A percentile compares a stretch with the other conserved stretches of the same genome.
Evolutionary conservation across 371 early-diverging fungal species (phyloP).

Genomic region (Haplosporangium sp.): DNA sequence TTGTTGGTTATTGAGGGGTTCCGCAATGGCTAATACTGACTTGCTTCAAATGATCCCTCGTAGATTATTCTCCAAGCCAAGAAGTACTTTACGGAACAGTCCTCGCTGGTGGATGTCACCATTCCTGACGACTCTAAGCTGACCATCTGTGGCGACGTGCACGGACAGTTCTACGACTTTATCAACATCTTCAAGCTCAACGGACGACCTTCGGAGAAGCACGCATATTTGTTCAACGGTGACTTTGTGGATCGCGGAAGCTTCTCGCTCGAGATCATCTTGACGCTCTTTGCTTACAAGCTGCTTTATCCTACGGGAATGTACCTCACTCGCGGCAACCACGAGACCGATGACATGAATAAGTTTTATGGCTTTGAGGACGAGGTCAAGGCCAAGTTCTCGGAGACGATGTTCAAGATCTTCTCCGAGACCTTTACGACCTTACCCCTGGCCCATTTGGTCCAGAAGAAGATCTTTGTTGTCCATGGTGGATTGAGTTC

Average conservation of each 20-base stretch:
- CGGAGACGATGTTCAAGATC: conserved; percentile 87
- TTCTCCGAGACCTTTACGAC: conserved; percentile 96
- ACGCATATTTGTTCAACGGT: conserved; percentile 95
- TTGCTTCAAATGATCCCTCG: not conserved
- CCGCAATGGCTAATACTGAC: not conserved
- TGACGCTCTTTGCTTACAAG: conserved; percentile 94
- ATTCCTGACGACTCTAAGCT: conserved; percentile 80
- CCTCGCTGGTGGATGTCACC: conserved; percentile 86
- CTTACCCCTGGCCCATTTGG: conserved; percentile 93
- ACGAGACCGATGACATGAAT: conserved; percentile 99
- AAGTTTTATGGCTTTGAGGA: conserved; percentile 99
- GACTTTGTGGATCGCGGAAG: conserved; percentile 99
- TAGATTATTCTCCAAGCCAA: conserved; percentile 83
- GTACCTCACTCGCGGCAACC: conserved; percentile 97
- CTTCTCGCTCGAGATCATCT: conserved; percentile 94
- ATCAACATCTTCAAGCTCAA: conserved; percentile 93
- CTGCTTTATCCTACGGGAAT: conserved; percentile 89
- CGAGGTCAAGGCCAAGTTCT: conserved; percentile 96
- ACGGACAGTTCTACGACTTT: conserved; percentile 99
- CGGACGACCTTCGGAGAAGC: conserved; percentile 86
- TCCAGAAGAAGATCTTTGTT: conserved; percentile 93
- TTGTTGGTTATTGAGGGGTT: not conserved
- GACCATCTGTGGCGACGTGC: conserved; percentile 99
- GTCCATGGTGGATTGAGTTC: conserved; percentile 98
- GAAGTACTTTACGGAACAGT: conserved; percentile 74